These are phyloP conservation scores for Abelmoschus esculentus DNA, from an alignment of 345 rosid genomes.

Conservation along the genomic window DNA sequence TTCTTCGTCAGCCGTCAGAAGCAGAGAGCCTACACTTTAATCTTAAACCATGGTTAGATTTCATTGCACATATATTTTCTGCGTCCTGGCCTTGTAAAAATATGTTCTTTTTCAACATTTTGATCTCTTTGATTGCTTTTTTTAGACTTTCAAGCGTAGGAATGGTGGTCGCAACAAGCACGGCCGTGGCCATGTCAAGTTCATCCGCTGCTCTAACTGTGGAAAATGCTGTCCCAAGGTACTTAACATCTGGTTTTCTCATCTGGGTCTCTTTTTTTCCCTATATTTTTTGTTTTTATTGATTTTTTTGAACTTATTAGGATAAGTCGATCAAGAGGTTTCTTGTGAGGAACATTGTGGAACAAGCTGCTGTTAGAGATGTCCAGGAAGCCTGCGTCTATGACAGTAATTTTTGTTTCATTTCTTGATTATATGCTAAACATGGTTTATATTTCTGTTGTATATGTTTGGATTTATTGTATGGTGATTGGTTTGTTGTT, in stretches of 20 bases:
- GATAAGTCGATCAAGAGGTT: conserved; percentile 86
- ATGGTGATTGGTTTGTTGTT: not conserved
- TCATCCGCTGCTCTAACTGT: conserved; percentile 93
- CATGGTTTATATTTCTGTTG: not conserved
- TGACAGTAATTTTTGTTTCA: conserved; percentile 34
- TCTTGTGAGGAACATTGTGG: conserved; percentile 87
- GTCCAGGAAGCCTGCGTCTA: conserved; percentile 85
- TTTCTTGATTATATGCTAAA: not conserved
- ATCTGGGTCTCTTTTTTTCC: not conserved
- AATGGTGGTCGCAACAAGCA: conserved; percentile 98
- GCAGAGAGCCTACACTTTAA: not conserved
- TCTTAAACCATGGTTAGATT: conserved; percentile 8
- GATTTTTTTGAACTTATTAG: conserved; percentile 19
- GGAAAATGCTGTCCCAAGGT: conserved; percentile 97
- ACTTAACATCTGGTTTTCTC: not conserved
- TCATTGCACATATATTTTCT: not conserved
- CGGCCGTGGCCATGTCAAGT: conserved; percentile 87
- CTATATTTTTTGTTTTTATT: not conserved
- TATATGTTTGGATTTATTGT: not conserved
- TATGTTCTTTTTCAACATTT: not conserved
- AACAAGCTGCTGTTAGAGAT: conserved; percentile 90
- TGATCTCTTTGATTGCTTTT: not conserved
- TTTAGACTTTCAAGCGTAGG: conserved; percentile 90
- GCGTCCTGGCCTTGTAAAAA: not conserved
- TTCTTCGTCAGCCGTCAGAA: not conserved